Evolutionary conservation across 352 stramenopile species (phyloP), one percentile per base, ranked within the genome.

Genomic region (Globisporangium ultimum): DNA sequence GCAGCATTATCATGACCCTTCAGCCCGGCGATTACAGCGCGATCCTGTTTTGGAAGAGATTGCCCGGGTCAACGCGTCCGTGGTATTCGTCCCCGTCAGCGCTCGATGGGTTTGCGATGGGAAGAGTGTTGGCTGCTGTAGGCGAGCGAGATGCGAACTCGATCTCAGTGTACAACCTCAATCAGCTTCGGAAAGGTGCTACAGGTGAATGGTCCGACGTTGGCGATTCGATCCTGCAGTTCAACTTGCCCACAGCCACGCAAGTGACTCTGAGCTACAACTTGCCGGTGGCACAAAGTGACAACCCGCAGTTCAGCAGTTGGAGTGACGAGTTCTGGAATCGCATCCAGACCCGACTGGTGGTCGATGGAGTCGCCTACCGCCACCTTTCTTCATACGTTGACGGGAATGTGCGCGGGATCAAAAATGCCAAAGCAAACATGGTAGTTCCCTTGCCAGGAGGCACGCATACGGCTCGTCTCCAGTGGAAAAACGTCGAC

Each of bases 401-500:
- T 13, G 80, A 90, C 34, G 83, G 80, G 47, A 72, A 55, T 55
- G 70, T 92, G 57, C 78, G 78, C 52, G 80, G 81, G 13, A 89
- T 90, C 22, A 88, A 91, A 63, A 78, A 88, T 61, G 70, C 79
- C 24, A 77, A 59, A 54, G 84, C 84, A 15, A 91, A 60, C 40
- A 89, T 93, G 73, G 67, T 87, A 36, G 46, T 93, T 0, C 67
- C 70, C 1, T 66, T 93, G 0, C 67, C 70, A 49, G 77, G 66
- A 18, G 84, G 84, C 7, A 84, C 62, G 7, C 84, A 93, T 60
- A 84, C 72, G 34, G 73, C 71, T 14, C 75, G 80, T 47, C 52
- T 93, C 2, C 84, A 91, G 49, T 93, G 84, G 84, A 72, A 93
- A 66, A 91, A 89, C 28, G 70, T 90, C 0, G 80, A 89, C 50